Conservation (phyloP, 805 yeast species). For the Wickerhamomyces bovis region DNA sequence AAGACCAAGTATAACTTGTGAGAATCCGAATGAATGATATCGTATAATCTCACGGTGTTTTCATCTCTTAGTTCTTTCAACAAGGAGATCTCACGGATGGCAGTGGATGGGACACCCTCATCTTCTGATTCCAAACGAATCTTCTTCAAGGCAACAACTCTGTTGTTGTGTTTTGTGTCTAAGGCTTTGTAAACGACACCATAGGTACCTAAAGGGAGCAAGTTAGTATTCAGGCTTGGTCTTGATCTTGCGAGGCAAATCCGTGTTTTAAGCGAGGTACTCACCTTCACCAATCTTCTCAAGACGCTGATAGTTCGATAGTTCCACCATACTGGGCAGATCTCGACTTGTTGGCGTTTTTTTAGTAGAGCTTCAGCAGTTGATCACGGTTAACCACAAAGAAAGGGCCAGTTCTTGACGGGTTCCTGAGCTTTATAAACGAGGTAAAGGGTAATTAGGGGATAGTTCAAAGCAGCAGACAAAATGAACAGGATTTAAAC, state of each 20-base stretch:
- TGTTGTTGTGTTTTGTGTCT: slow-evolving; percentile 80
- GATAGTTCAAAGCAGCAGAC: background rate
- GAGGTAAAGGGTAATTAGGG: background rate
- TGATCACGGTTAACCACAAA: background rate
- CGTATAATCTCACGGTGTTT: slow-evolving; percentile 84
- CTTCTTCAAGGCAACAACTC: slow-evolving; percentile 94
- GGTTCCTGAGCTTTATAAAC: background rate
- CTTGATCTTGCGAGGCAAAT: background rate
- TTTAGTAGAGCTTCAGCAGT: background rate
- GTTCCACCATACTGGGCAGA: slow-evolving; percentile 37
- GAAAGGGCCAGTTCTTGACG: background rate
- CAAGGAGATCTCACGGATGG: slow-evolving; percentile 91
- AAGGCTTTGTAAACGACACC: slow-evolving; percentile 97
- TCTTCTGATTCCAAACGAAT: slow-evolving; percentile 94
- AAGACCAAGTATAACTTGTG: slow-evolving; percentile 90
- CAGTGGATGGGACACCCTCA: slow-evolving; percentile 98
- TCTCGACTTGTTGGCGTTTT: background rate
- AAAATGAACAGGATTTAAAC: background rate
- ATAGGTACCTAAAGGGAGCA: slow-evolving; percentile 65
- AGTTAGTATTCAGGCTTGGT: background rate
- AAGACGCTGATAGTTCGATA: slow-evolving; percentile 85
- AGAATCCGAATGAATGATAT: slow-evolving; percentile 91
- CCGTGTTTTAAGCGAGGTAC: slow-evolving; percentile 13
- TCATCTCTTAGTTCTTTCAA: slow-evolving; percentile 92
- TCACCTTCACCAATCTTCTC: slow-evolving; percentile 95